These are phyloP conservation scores for Adansonia grandidieri DNA, from an alignment of 441 rosid species.

Conservation along the genomic window DNA sequence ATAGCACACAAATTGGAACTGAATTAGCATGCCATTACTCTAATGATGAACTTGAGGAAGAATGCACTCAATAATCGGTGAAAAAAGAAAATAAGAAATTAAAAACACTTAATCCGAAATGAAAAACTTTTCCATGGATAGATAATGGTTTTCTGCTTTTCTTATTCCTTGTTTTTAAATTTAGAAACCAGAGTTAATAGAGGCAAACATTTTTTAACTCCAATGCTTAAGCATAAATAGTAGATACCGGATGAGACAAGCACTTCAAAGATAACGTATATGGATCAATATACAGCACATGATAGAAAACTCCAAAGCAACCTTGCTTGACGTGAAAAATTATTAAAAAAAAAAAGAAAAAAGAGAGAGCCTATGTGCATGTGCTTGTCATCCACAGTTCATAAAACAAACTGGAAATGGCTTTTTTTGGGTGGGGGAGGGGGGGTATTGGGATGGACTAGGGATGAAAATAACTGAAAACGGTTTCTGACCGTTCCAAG, in stretches of 20 bases:
- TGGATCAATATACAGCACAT: neutral
- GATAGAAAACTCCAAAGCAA: neutral
- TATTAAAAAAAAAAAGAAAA: neutral
- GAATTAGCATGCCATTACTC: conserved; percentile 9
- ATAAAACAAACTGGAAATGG: neutral
- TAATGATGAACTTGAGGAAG: neutral
- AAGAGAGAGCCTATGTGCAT: neutral
- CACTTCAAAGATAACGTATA: neutral
- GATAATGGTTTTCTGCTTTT: conserved; percentile 4
- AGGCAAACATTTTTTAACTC: neutral
- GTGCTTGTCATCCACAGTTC: neutral
- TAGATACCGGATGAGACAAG: neutral
- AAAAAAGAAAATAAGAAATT: neutral
- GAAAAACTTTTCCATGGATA: neutral
- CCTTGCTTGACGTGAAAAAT: neutral
- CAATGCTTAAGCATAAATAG: neutral
- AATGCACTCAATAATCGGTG: neutral
- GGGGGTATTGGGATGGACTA: neutral
- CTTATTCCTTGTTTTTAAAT: neutral
- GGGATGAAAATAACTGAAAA: neutral
- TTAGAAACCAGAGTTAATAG: neutral
- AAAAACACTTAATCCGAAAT: neutral
- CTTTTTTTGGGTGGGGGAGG: neutral
- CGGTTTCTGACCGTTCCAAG: neutral
- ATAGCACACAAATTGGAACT: conserved; percentile 19